A percentile compares a stretch with the other conserved stretches of the same genome.
Conservation (phyloP, 176 grass and related monocot genomes). For the Coix lacrymajobi region DNA sequence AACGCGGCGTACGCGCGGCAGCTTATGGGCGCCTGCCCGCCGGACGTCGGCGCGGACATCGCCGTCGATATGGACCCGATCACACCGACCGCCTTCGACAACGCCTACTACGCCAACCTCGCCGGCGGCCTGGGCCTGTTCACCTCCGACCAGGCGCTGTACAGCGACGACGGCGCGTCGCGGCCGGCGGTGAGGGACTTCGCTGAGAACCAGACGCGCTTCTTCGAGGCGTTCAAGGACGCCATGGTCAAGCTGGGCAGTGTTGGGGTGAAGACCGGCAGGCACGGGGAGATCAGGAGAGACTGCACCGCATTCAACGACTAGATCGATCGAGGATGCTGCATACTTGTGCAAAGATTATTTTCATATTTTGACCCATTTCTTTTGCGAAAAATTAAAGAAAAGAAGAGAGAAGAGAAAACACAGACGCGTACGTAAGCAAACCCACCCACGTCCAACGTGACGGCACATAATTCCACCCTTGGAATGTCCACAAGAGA, state of each 20-base stretch:
- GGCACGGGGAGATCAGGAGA: conserved; percentile 53
- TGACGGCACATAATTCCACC: too few relatives aligned
- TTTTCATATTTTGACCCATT: too few relatives aligned
- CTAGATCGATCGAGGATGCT: background rate
- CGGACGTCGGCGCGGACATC: conserved; percentile 10
- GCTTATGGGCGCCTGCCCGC: conserved; percentile 51
- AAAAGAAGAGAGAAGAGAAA: too few relatives aligned
- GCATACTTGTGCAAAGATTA: background rate
- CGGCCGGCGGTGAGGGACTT: conserved; percentile 27
- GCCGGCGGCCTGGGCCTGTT: conserved; percentile 49
- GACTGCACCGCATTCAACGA: conserved; percentile 51
- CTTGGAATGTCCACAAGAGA: too few relatives aligned
- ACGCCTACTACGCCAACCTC: conserved; percentile 58
- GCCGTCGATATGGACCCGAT: conserved; percentile 61
- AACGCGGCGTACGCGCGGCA: conserved; percentile 29
- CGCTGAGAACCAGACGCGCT: conserved; percentile 34
- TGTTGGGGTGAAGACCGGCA: conserved; percentile 46
- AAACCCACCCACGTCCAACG: too few relatives aligned
- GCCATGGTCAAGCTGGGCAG: conserved; percentile 68
- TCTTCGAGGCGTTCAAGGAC: conserved; percentile 59
- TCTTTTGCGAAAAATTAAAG: too few relatives aligned
- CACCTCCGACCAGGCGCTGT: conserved; percentile 53
- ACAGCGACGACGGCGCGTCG: conserved; percentile 29
- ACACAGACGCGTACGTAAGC: too few relatives aligned
- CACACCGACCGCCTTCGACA: conserved; percentile 56